phyloP scores from a whole-genome alignment of 2,329 filamentous ascomycete species.

The Endoconidiophora laricicola region DNA sequence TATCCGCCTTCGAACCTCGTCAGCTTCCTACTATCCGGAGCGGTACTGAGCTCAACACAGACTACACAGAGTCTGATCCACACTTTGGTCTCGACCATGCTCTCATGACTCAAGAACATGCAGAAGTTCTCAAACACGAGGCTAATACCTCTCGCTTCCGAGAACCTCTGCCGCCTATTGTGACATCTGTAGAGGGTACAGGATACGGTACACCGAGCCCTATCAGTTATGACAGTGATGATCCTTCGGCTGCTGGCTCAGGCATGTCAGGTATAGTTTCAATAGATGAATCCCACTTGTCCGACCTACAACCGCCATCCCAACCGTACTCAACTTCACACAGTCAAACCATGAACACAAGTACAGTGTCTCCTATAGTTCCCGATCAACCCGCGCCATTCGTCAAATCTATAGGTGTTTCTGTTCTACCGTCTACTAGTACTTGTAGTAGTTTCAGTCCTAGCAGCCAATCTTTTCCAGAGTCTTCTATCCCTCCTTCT shows the following conservation, averaged over 20 bases:
- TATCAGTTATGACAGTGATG: slow-evolving; percentile 21
- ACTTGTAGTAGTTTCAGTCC: too few relatives aligned
- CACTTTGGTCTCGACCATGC: slow-evolving; percentile 4
- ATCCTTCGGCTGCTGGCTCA: slow-evolving; percentile 12
- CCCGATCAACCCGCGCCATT: too few relatives aligned
- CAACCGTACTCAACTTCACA: background rate
- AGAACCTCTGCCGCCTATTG: slow-evolving; percentile 53
- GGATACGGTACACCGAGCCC: slow-evolving; percentile 28
- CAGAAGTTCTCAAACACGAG: slow-evolving; percentile 20
- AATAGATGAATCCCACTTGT: slow-evolving; percentile 2
- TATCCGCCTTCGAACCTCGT: background rate
- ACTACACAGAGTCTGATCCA: slow-evolving; percentile 19
- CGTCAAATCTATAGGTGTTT: too few relatives aligned
- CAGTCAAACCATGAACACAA: too few relatives aligned
- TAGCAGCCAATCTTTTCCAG: too few relatives aligned
- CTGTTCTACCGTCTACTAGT: too few relatives aligned
- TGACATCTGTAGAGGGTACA: slow-evolving; percentile 50
- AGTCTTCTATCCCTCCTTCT: too few relatives aligned
- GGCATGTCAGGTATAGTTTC: slow-evolving; percentile 5
- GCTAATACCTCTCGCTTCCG: slow-evolving; percentile 40
- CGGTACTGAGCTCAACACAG: slow-evolving; percentile 11
- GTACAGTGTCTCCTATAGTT: too few relatives aligned
- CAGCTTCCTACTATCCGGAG: slow-evolving; percentile 14
- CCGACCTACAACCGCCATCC: too few relatives aligned
- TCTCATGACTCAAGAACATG: slow-evolving; percentile 2